Base-by-base conservation (phyloP, 768 basidiomycete genomes). In the Amanita brunnescens region DNA sequence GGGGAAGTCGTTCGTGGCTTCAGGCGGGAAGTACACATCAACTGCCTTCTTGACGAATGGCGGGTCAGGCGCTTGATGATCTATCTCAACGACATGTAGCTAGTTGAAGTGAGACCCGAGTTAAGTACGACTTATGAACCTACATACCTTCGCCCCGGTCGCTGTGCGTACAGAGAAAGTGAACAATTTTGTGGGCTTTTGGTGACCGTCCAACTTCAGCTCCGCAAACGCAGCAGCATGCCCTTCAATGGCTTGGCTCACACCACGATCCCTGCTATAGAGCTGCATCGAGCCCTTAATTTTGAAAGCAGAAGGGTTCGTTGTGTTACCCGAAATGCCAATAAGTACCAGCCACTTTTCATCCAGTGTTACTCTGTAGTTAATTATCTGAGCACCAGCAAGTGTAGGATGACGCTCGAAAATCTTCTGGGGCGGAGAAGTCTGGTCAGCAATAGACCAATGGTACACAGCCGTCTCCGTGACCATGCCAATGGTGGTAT, bases 21-120 rank as follows among this genome's bases (percentile, higher is more conserved):
- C 96, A 1, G 94, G 85, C 48, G 96, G 96, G 80, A 98, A 99
- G 75, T 94, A 99, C 32, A 99, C 95, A 59, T 99, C 96, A 54
- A 98, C 94, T 9, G 90, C 90, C 70, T 96, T 98, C 79, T 99
- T 99, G 30, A 79, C 78, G 74, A 96, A 99, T 6, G 86, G 87
- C 14, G 94, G 87, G 61, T 95, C 90, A 5, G 91, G 84, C 8
- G 90, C 87, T 54, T 85, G 79, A 68, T 98, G 96, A 66, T 98
- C 96, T 62, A 99, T 95, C 69, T 99, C 92, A 52, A 98, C 96
- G 45, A 99, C 80, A 69, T 99, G 96, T 42, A 99, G 85, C 96
- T 98, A 59, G 5, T 54, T 50, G 35, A 12, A 34, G 29, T 47
- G 8, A 53, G 53, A 53, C 57, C 23, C 55, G 39, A 30, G 29